A percentile compares a stretch with the other conserved stretches of the same genome.
phyloP scores from a whole-genome alignment of 257 asterid species.

The Solanum neorickii region DNA sequence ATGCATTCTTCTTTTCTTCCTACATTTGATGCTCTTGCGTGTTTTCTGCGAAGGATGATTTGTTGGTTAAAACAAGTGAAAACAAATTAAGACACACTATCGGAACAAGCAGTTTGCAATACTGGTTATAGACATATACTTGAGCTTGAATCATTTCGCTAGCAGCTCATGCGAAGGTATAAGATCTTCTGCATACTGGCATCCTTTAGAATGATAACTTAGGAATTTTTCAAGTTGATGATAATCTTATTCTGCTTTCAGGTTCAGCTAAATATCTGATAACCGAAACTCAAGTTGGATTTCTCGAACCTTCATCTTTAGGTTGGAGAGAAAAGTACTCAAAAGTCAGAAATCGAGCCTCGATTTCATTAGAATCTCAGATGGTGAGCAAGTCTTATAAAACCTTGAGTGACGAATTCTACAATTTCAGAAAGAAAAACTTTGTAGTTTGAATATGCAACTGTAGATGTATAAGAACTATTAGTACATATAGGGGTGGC shows the following conservation, averaged over 20 bases:
- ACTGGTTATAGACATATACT: background rate
- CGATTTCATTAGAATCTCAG: background rate
- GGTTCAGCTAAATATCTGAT: background rate
- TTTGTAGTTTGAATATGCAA: background rate
- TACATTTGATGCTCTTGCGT: background rate
- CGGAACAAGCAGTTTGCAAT: background rate
- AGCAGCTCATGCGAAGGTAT: background rate
- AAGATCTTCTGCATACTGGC: background rate
- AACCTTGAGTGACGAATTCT: background rate
- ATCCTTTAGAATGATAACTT: background rate
- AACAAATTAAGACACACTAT: background rate
- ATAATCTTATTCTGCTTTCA: background rate
- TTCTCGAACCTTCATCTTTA: background rate
- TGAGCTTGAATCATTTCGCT: background rate
- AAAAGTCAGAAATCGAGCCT: background rate
- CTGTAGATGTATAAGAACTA: background rate
- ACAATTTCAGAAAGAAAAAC: background rate
- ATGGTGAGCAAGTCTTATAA: background rate
- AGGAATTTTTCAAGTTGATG: background rate
- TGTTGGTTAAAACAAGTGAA: background rate
- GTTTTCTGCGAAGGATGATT: background rate
- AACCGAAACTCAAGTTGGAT: background rate
- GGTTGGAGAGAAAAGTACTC: background rate
- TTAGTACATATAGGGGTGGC: background rate
- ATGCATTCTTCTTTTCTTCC: background rate